Evolutionary conservation across 2,329 filamentous ascomycete genomes (phyloP), one percentile per base, ranked within the genome.

Genomic region (Biscogniauxia marginata): DNA sequence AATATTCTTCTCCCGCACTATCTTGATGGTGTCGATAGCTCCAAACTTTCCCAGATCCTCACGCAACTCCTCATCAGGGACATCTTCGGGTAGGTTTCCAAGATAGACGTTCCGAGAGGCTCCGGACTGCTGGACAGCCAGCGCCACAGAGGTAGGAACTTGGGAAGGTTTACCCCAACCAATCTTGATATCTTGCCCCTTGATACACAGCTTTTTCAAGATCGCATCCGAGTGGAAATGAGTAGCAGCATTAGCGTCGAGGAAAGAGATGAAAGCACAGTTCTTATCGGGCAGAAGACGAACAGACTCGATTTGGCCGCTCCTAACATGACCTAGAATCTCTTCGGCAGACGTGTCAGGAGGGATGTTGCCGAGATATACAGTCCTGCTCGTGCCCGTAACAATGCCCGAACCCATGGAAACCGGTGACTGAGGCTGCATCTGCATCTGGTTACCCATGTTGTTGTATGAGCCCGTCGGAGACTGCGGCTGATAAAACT

Each of bases 161-260:
- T 96, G 93, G 3, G 95, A 98, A 25, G 95, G 93, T 78, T 99
- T 99, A 62, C 95, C 95, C 95, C 95, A 99, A 61, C 95, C 95
- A 68, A 99, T 93, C 82, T 99, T 99, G 80, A 99, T 97, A 73
- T 99, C 95, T 79, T 98, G 95, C 22, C 93, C 93, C 77, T 96
- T 93, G 79, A 99, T 96, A 68, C 93, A 93, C 72, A 99, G 85
- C 83, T 98, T 99, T 83, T 99, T 99, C 84, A 99, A 84, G 77
- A 99, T 99, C 65, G 95, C 95, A 81, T 99, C 95, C 19, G 95
- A 99, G 80, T 99, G 95, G 79, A 99, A 99, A 74, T 99, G 95
- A 20, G 93, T 98, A 55, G 95, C 95, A 24, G 95, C 97, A 78
- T 93, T 96, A 68, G 93, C 92, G 71, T 99, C 95, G 63, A 99